phyloP scores from a whole-genome alignment of 2,329 filamentous ascomycete genomes.

The Verticillium klebahnii region DNA sequence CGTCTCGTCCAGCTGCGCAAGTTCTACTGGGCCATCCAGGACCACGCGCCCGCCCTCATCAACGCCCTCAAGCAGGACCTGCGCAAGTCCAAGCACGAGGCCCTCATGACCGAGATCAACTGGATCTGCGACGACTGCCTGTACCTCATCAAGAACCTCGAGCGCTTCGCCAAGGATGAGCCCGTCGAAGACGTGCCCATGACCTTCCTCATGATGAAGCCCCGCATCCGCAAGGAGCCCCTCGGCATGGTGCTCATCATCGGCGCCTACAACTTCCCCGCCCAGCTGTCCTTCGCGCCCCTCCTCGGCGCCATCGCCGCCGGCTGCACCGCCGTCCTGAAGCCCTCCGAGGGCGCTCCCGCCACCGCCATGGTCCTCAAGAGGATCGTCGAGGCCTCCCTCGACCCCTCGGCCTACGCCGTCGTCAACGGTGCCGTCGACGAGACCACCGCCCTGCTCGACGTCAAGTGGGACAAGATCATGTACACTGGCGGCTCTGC shows the following conservation, averaged over 20 bases:
- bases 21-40: conserved; percentile 88
- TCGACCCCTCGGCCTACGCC: conserved; percentile 73
- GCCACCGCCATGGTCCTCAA: conserved; percentile 73
- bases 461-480: conserved; percentile 96
- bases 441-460: conserved; percentile 76
- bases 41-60: conserved; percentile 67
- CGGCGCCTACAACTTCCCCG: conserved; percentile 90
- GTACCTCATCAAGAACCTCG: conserved; percentile 71
- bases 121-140: conserved; percentile 80
- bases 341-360: conserved; percentile 82
- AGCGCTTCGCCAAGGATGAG: conserved; percentile 81
- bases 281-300: conserved; percentile 74
- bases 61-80: conserved; percentile 77
- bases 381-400: conserved; percentile 68
- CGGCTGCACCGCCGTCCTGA: conserved; percentile 84
- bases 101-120: conserved; percentile 67
- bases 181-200: conserved; percentile 64
- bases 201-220: conserved; percentile 63
- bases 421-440: conserved; percentile 77
- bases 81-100: conserved; percentile 72
- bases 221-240: conserved; percentile 81
- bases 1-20: conserved; percentile 82
- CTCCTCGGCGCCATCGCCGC: conserved; percentile 87
- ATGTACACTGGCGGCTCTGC: conserved; percentile 82
- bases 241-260: conserved; percentile 80